Evolutionary conservation across 345 rosid genomes (phyloP).

Genomic region (Eucalyptus pauciflora): DNA sequence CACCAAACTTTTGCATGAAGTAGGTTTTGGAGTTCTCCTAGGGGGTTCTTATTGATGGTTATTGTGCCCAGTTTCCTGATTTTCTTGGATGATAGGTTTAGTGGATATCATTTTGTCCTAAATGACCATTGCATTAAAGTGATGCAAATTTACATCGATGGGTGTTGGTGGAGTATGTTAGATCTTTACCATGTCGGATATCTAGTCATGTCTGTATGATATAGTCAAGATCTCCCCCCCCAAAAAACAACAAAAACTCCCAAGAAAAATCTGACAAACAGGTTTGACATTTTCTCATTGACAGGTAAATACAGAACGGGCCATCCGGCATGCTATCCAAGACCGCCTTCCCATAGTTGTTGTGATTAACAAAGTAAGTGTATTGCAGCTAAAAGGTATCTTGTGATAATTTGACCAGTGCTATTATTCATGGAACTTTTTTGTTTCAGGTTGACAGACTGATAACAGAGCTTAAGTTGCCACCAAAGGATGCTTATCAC

Average conservation of each 20-base stretch:
- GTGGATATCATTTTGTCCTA: neutral
- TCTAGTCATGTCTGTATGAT: neutral
- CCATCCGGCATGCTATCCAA: conserved; percentile 95
- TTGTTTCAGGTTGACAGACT: conserved; percentile 76
- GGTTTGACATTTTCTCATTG: neutral
- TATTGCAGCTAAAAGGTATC: neutral
- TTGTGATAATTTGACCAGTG: neutral
- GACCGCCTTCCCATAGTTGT: conserved; percentile 90
- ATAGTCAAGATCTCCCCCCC: neutral
- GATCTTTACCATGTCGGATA: neutral
- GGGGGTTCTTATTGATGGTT: neutral
- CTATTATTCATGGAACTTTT: neutral
- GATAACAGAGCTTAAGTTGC: conserved; percentile 91
- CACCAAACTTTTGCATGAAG: neutral
- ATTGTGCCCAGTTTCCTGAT: neutral
- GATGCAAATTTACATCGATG: neutral
- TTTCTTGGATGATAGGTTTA: neutral
- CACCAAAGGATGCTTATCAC: conserved; percentile 96
- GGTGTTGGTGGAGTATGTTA: neutral
- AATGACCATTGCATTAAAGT: neutral
- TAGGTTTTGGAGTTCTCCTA: neutral
- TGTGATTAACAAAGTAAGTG: conserved; percentile 77
- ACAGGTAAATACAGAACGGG: conserved; percentile 96
- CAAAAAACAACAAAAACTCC: neutral
- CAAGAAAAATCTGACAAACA: neutral